phyloP scores from a whole-genome alignment of 139 green algal genomes.

The Pleodorina starrii region DNA sequence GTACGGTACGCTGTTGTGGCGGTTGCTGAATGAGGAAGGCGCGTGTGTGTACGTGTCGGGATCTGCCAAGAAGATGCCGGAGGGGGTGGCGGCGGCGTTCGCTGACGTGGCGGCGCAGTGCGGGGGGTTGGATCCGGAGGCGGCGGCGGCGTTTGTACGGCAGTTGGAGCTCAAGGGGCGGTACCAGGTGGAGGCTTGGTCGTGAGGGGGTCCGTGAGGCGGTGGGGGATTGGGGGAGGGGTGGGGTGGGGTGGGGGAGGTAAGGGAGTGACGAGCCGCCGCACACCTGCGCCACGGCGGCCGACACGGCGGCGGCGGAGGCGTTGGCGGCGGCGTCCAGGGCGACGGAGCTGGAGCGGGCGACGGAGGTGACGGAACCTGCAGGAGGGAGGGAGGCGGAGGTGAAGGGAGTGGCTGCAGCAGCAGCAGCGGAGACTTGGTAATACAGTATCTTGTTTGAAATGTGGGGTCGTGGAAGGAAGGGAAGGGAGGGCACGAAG shows the following conservation, averaged over 20 bases:
- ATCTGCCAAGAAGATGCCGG: constrained; percentile 85
- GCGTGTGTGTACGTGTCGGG: constrained; percentile 84
- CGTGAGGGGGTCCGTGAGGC: no score
- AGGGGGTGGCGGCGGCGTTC: constrained; percentile 78
- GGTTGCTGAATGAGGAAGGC: constrained; percentile 70
- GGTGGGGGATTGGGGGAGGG: no score
- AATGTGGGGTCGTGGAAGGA: no score
- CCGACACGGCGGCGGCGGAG: constrained; percentile 27
- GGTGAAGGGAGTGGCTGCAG: no score
- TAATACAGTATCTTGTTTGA: no score
- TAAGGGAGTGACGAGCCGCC: no score
- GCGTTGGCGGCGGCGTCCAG: constrained; percentile 39
- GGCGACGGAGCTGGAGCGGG: constrained; percentile 18
- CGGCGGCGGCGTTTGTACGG: constrained; percentile 72
- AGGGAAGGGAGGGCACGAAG: no score
- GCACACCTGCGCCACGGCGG: constrained; percentile 48
- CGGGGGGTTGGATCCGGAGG: constrained; percentile 66
- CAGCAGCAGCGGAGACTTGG: no score
- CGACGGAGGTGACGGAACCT: constrained; percentile 41
- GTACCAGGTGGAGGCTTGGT: constrained; percentile 95
- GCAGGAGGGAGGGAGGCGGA: background rate
- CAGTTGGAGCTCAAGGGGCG: constrained; percentile 76
- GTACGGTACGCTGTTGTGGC: constrained; percentile 73
- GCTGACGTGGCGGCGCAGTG: constrained; percentile 70
- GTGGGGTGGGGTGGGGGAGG: no score